Conservation (phyloP, 768 basidiomycete species). For the Boletus edulis region DNA sequence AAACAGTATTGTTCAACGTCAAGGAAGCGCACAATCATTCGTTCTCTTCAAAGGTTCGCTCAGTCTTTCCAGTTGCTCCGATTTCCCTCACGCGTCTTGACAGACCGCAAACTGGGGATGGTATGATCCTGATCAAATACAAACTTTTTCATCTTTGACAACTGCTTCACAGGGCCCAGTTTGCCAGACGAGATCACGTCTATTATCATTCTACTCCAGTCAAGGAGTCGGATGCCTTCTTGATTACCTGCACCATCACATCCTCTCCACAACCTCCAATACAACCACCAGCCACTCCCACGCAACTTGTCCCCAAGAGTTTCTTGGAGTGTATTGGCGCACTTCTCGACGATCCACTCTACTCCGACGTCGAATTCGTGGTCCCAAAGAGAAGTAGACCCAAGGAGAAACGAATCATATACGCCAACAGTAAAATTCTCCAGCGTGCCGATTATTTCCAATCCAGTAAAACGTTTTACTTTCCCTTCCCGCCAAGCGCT, state of each 20-base stretch:
- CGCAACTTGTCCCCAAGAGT: conserved; percentile 60
- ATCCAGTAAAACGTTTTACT: conserved; percentile 46
- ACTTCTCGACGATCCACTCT: conserved; percentile 76
- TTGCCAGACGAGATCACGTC: conserved; percentile 69
- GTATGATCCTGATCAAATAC: conserved; percentile 35
- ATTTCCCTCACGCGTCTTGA: conserved; percentile 9
- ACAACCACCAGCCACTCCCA: conserved; percentile 41
- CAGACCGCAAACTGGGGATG: conserved; percentile 90
- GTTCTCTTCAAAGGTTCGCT: conserved; percentile 65
- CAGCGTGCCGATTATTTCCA: conserved; percentile 76
- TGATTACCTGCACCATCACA: conserved; percentile 77
- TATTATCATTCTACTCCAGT: conserved; percentile 56
- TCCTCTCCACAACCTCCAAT: conserved; percentile 56
- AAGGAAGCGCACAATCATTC: conserved; percentile 85
- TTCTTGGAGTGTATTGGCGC: conserved; percentile 71
- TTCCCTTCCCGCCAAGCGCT: background rate
- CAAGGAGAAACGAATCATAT: conserved; percentile 47
- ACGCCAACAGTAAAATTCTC: conserved; percentile 66
- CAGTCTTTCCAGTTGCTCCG: background rate
- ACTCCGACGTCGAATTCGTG: conserved; percentile 83
- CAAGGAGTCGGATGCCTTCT: conserved; percentile 61
- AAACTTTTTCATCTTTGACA: background rate
- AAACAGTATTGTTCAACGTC: conserved; percentile 50
- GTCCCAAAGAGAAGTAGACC: conserved; percentile 48
- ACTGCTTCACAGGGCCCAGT: conserved; percentile 58